Percentiles rank a stretch among this genome's conserved stretches.
These are phyloP conservation scores for Cruciata laevipes DNA, from an alignment of 257 asterid species.

Conservation along the genomic window DNA sequence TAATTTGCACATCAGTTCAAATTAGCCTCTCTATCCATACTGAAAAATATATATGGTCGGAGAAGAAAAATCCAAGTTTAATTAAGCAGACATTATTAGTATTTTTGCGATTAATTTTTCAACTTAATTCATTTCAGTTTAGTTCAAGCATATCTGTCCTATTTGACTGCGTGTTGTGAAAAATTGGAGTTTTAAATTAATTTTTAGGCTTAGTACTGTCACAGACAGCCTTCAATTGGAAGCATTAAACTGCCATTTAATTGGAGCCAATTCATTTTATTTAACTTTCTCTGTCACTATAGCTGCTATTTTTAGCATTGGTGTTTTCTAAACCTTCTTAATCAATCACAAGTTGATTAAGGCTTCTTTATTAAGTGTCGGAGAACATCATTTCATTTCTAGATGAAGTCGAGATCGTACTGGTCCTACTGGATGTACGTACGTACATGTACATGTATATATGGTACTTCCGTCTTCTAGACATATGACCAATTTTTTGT, in stretches of 20 bases:
- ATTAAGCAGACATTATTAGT: too few relatives aligned
- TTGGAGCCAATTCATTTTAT: background rate
- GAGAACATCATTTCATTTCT: slow-evolving; percentile 15
- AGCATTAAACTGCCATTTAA: background rate
- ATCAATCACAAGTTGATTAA: background rate
- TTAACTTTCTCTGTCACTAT: background rate
- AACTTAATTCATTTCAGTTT: background rate
- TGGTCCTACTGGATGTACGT: too few relatives aligned
- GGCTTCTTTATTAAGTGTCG: slow-evolving; percentile 13
- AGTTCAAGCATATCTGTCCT: background rate
- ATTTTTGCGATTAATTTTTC: too few relatives aligned
- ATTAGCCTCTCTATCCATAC: too few relatives aligned
- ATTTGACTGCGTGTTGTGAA: too few relatives aligned
- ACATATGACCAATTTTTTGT: background rate
- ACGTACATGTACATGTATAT: too few relatives aligned
- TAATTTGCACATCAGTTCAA: too few relatives aligned
- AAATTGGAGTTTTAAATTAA: too few relatives aligned
- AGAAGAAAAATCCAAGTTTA: too few relatives aligned
- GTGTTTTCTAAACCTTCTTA: background rate
- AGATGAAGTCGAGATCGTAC: slow-evolving; percentile 1
- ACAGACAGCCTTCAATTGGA: slow-evolving; percentile 4
- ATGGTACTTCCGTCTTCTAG: too few relatives aligned
- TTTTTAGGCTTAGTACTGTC: background rate
- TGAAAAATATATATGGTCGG: too few relatives aligned
- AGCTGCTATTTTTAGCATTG: background rate